Evolutionary conservation across 768 basidiomycete species (phyloP).

Genomic region (Lactarius hatsudake): DNA sequence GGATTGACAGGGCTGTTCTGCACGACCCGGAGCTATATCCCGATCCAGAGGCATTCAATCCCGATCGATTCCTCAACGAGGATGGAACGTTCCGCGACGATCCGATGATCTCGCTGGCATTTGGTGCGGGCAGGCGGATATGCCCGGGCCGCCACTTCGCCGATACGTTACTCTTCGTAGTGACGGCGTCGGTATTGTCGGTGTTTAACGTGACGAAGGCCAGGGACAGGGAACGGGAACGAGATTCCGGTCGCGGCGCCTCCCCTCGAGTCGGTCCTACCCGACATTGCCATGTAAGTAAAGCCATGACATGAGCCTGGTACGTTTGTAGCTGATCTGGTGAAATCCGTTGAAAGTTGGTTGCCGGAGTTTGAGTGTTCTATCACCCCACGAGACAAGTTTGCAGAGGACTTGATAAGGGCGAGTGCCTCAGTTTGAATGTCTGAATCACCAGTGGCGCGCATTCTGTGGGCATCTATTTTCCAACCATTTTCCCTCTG

Average conservation of each 20-base stretch:
- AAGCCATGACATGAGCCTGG: background rate
- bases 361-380: background rate
- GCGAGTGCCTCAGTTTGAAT: background rate
- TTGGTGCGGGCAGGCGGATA: background rate
- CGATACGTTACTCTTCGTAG: background rate
- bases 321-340: background rate
- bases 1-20: slow-evolving; percentile 8
- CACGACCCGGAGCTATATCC: slow-evolving; percentile 32
- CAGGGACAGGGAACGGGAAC: background rate
- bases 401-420: background rate
- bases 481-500: background rate
- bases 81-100: slow-evolving; percentile 12
- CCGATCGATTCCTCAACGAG: slow-evolving; percentile 29
- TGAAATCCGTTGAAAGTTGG: background rate
- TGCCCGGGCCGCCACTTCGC: background rate
- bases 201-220: slow-evolving; percentile 11
- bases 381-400: background rate
- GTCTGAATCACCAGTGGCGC: background rate
- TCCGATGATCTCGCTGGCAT: background rate
- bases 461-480: background rate
- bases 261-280: background rate
- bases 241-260: background rate
- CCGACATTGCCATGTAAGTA: background rate
- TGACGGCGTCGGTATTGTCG: slow-evolving; percentile 7
- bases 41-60: slow-evolving; percentile 31